These are phyloP conservation scores for Mortierella sp. DNA, from an alignment of 371 early-diverging fungal genomes.

Conservation along the genomic window DNA sequence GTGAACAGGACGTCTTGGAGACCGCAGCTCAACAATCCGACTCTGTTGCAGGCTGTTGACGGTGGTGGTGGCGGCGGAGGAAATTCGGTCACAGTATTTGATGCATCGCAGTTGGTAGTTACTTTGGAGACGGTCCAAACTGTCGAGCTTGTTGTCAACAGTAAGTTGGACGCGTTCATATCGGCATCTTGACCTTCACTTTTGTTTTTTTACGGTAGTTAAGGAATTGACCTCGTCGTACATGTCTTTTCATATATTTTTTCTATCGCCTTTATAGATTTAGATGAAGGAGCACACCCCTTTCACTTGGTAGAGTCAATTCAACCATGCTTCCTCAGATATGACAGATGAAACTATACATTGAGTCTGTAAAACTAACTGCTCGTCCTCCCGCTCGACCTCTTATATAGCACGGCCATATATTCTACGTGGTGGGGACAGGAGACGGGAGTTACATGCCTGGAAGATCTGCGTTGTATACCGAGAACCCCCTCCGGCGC, in stretches of 20 bases:
- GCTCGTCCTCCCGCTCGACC: too few species aligned
- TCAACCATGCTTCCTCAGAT: neutral
- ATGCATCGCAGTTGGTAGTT: conserved; percentile 11
- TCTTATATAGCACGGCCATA: conserved; percentile 15
- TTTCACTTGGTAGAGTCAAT: conserved; percentile 13
- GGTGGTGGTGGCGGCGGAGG: neutral
- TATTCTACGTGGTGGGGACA: conserved; percentile 16
- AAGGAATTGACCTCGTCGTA: neutral
- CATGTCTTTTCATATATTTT: too few species aligned
- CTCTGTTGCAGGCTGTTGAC: neutral
- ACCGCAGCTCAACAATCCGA: neutral
- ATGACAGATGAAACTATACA: too few species aligned
- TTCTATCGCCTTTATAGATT: neutral
- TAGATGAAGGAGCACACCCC: conserved; percentile 23
- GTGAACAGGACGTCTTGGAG: conserved; percentile 18
- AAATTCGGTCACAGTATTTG: neutral
- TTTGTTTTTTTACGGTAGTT: neutral
- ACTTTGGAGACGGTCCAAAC: neutral
- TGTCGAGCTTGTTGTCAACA: conserved; percentile 16
- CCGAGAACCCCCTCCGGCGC: conserved; percentile 68
- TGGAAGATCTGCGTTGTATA: neutral
- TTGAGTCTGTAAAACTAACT: neutral
- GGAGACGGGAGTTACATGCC: conserved; percentile 16
- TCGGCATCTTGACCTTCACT: too few species aligned
- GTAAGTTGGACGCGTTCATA: neutral